These are phyloP conservation scores for Marasmius sp. DNA, from an alignment of 1,284 basidiomycete species.

Conservation along the genomic window DNA sequence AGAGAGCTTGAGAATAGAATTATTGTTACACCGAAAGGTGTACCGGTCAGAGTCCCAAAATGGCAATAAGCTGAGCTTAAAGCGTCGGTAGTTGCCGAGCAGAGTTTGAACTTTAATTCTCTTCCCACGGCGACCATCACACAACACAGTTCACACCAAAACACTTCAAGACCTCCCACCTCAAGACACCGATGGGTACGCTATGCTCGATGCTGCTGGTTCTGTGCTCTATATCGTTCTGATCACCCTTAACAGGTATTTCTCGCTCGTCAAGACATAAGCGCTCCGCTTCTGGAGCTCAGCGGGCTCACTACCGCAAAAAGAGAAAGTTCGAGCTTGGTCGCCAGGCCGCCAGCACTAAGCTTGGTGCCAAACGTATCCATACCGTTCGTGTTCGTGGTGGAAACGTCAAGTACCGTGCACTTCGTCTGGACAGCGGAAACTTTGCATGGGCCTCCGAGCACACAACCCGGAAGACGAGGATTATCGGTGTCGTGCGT, in stretches of 20 bases:
- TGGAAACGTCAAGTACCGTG: constrained; percentile 91
- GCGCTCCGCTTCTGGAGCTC: constrained; percentile 89
- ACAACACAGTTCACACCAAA: neutral
- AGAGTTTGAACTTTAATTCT: constrained; percentile 8
- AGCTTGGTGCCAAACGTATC: constrained; percentile 90
- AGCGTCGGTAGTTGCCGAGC: neutral
- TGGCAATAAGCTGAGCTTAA: neutral
- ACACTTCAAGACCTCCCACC: constrained; percentile 34
- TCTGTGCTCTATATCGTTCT: constrained; percentile 6
- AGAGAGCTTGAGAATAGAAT: neutral
- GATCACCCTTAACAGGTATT: constrained; percentile 64
- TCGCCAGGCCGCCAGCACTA: constrained; percentile 94
- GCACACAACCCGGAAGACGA: constrained; percentile 88
- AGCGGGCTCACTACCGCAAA: constrained; percentile 95
- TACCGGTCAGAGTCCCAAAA: neutral
- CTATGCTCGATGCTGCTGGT: constrained; percentile 22
- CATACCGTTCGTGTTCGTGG: constrained; percentile 93
- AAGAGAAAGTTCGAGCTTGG: constrained; percentile 99
- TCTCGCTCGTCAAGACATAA: constrained; percentile 94
- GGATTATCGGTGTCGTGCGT: constrained; percentile 92
- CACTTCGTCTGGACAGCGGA: constrained; percentile 89
- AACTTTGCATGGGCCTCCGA: constrained; percentile 98
- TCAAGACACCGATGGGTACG: constrained; percentile 50
- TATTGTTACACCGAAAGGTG: neutral
- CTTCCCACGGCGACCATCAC: neutral